Evolutionary conservation across 768 basidiomycete genomes (phyloP).

Genomic region (Russula vinacea): DNA sequence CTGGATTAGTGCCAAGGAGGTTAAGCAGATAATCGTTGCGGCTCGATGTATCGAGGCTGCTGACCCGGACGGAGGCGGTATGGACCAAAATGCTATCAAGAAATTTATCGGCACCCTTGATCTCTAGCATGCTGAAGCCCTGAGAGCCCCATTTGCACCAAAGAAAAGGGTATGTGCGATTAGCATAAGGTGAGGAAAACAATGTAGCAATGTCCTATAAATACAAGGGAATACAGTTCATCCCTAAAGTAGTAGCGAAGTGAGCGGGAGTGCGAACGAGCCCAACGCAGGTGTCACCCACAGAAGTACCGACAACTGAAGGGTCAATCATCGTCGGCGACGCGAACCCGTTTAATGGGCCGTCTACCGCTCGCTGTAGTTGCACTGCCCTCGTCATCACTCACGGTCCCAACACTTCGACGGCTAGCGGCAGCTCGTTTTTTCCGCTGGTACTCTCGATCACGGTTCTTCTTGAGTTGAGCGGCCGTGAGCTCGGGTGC

Average conservation of each 20-base stretch:
- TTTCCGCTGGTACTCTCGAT: conserved; percentile 76
- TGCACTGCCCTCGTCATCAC: conserved; percentile 64
- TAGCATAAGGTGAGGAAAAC: conserved; percentile 6
- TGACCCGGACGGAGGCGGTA: conserved; percentile 68
- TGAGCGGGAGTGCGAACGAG: conserved; percentile 1
- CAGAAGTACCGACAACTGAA: not conserved
- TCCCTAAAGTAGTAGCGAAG: not conserved
- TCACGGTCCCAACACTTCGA: conserved; percentile 62
- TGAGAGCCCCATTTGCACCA: not conserved
- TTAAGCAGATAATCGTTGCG: conserved; percentile 69
- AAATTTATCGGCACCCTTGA: conserved; percentile 50
- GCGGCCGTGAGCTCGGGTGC: conserved; percentile 65
- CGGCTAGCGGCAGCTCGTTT: conserved; percentile 63
- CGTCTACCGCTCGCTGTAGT: conserved; percentile 47
- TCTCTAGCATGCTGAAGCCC: conserved; percentile 33
- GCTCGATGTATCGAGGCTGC: conserved; percentile 77
- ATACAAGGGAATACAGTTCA: conserved; percentile 23
- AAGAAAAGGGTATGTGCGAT: not conserved
- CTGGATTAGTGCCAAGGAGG: conserved; percentile 79
- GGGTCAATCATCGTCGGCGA: conserved; percentile 50
- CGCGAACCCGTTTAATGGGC: conserved; percentile 63
- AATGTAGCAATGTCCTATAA: conserved; percentile 15
- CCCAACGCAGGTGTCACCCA: not conserved
- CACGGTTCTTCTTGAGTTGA: conserved; percentile 73
- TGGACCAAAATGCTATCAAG: conserved; percentile 53